Evolutionary conservation across 352 stramenopile species (phyloP).

Genomic region (Pythium volutum): DNA sequence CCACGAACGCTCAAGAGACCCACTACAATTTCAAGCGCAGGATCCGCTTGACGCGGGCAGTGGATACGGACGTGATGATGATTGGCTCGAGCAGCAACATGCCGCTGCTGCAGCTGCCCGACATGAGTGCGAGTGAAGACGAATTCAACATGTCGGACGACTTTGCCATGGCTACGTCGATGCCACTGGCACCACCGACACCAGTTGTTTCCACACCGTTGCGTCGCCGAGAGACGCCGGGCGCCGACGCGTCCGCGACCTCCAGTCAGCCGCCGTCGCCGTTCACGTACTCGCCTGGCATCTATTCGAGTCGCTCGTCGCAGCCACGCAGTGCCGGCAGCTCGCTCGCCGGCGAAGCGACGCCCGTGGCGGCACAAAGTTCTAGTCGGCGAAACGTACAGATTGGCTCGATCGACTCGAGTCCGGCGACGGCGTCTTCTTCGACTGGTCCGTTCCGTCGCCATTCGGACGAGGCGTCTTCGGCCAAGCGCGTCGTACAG

Average conservation of each 20-base stretch:
- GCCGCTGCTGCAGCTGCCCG: conserved; percentile 20
- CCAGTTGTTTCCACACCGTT: neutral
- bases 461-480: conserved; percentile 29
- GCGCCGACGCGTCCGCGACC: neutral
- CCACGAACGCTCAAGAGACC: conserved; percentile 5
- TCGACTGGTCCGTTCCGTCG: conserved; percentile 29
- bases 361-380: conserved; percentile 19
- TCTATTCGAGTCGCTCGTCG: conserved; percentile 55
- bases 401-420: conserved; percentile 46
- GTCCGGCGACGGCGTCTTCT: conserved; percentile 24
- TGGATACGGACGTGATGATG: conserved; percentile 31
- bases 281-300: conserved; percentile 55
- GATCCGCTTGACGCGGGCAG: conserved; percentile 22
- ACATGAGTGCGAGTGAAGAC: conserved; percentile 25
- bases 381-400: conserved; percentile 15
- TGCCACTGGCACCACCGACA: conserved; percentile 12
- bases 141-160: conserved; percentile 47
- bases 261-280: neutral
- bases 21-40: conserved; percentile 23
- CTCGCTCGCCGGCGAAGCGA: neutral
- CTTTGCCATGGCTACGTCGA: conserved; percentile 14
- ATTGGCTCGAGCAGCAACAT: conserved; percentile 26
- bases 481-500: conserved; percentile 37
- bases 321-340: conserved; percentile 34
- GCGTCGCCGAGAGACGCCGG: neutral